Evolutionary conservation across 176 grass and related monocot species (phyloP), one percentile per base, ranked within the genome.

Genomic region (Elymus sibiricus): DNA sequence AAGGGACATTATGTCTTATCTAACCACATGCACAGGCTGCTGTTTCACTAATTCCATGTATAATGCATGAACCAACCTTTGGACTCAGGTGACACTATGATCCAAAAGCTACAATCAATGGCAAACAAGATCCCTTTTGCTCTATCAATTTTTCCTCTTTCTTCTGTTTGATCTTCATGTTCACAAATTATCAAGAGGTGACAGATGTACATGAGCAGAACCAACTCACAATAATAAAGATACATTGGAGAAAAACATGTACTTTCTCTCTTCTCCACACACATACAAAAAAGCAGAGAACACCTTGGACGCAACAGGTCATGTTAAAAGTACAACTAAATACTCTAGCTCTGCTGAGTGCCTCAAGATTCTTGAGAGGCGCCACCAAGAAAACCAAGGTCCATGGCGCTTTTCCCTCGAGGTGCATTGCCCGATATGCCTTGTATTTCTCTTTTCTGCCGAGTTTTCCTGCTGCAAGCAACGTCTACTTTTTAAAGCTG

Each of bases 61-160:
- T 64, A 79, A 64, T 83, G 65, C 74, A 78, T 66, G 44, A 78
- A 55, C 64, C 83, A 83, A 58, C 32, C 84, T 56, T 83, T 90
- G 74, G 80, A 79, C 80, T 83, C 66, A 37, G 55, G 74, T 60
- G 75, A 87, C 47, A 65, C 79, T 86, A 86, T 83, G 66, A 83
- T 87, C 89, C 84, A 90, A 87, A 90, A 83, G 84, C 53, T 55
- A 79, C 55, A 79, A 86, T 86, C 64, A 78, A 49, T 26, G 65
- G 25, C 24, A 71, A 71, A 61, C 66, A 6, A 77, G 32, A 87
- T 79, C 63, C 64, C 82, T 86, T 73, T 64, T 64, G 17, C 25
- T 86, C n/a, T 22, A 21, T 62, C 47, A 19, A 19, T 64, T 84
- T 39, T 14, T 49, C 56, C 46, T 73, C 59, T 37, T 55, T 40